Base-by-base conservation (phyloP, 2,329 filamentous ascomycete species). In the Elsinoe ampelina region DNA sequence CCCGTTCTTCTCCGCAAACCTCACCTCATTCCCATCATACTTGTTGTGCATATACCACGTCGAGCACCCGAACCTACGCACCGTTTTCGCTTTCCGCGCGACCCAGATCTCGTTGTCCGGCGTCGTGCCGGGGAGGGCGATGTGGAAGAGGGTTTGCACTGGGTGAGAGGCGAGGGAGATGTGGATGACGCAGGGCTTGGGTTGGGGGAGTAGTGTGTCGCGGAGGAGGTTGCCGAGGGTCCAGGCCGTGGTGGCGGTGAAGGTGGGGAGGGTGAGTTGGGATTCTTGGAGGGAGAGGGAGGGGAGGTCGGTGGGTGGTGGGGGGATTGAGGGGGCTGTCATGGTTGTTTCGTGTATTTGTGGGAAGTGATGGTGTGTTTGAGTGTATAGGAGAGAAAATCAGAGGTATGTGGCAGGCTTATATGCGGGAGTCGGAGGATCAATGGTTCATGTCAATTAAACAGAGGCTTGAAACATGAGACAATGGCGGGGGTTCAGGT, bases 21-120 rank as follows among this genome's bases (percentile, higher is more conserved):
- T 74, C 20, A 67, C 73, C 71, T 89, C 84, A 60, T 89, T 78
- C 10, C 81, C 80, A 1, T 65, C 67, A 61, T 83, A 83, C 73
- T 87, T 87, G 68, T 82, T 80, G 60, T 80, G 77, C 80, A 89
- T 80, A 58, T 81, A 79, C 85, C 85, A 91, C 3, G 83, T 86
- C 61, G 80, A 84, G 59, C 75, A 72, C 0, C 86, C 86, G 72
- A 82, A 92, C 8, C 87, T 74, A 54, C 89, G 72, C 5, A 89
- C 87, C 0, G 85, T 85, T 58, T 81, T 82, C 12, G 83, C 75
- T 75, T 93, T 92, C 34, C 87, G 76, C 36, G 76, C 71, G 19
- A 88, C 83, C 85, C 70, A 72, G 17, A 34, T 52, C 51, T 68
- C 68, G 58, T 71, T 71, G 68, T 92, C 88, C 0, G 86, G 84